Evolutionary conservation across 495 filamentous ascomycete genomes (phyloP), one percentile per base, ranked within the genome.

Genomic region (Podospora anserina): DNA sequence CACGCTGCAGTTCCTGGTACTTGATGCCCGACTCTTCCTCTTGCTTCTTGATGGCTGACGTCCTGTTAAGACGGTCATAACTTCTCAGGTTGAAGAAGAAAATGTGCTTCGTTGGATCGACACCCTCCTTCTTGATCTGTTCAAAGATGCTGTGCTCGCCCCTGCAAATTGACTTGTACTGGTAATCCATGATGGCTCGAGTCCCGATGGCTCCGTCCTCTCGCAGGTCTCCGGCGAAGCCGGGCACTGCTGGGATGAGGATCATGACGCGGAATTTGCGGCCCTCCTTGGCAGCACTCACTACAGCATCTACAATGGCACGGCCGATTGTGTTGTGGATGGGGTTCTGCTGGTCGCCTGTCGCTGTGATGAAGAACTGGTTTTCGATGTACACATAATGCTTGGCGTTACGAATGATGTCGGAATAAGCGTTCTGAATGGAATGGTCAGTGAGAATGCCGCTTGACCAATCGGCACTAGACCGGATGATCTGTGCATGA

Each of bases 371-470:
- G 84, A 98, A 97, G 82, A 97, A 97, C 71, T 98, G 94, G 72
- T 98, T 98, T 78, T 97, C 94, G 69, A 97, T 97, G 79, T 98
- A 98, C 60, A 98, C 90, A 75, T 89, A 97, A 75, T 97, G 92
- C 78, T 94, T 78, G 0, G 94, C 94, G 63, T 90, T 90, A 28
- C 88, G 80, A 70, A 97, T 99, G 27, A 93, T 79, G 64, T 96
- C 91, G 66, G 82, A 88, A 76, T 97, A 97, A 9, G 95, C 94
- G 72, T 92, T 97, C 68, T 96, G 92, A 59, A 99, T 97, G 70
- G 89, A 93, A 69, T 93, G 91, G 66, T 99, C 95, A 2, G 86
- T 88, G 13, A 97, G 74, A 70, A 97, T 94, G 1, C 94, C 94
- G 75, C 92, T 94, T n/a, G 91, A 96, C 94, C 94, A 99, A 75